Percentiles rank a stretch among this genome's conserved stretches.
These are phyloP conservation scores for Sclerospora graminicola DNA, from an alignment of 352 stramenopile genomes.

Conservation along the genomic window DNA sequence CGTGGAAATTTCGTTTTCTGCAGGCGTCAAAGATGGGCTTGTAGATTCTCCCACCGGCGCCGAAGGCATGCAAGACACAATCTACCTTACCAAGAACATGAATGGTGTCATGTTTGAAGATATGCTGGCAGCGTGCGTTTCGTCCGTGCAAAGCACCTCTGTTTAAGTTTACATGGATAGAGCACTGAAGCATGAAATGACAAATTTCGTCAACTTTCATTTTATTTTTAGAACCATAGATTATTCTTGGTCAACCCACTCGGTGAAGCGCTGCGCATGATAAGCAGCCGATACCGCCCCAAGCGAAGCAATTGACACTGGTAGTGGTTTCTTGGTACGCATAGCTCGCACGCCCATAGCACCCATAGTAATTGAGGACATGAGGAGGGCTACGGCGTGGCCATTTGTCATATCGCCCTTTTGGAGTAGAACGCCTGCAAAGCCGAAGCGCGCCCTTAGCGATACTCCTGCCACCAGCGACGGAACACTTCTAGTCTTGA, in stretches of 20 bases:
- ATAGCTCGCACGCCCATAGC: constrained; percentile 79
- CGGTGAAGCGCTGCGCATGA: constrained; percentile 66
- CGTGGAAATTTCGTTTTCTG: constrained; percentile 80
- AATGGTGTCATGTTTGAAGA: constrained; percentile 84
- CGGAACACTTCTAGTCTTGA: constrained; percentile 68
- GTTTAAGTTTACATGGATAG: neutral
- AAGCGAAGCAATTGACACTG: constrained; percentile 62
- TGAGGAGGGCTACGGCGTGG: constrained; percentile 66
- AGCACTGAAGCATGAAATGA: constrained; percentile 14
- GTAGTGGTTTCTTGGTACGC: constrained; percentile 57
- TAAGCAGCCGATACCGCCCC: constrained; percentile 73
- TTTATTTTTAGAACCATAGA: neutral
- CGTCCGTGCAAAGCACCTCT: constrained; percentile 47
- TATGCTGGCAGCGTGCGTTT: constrained; percentile 78
- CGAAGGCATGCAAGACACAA: constrained; percentile 46
- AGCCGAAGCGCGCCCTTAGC: constrained; percentile 67
- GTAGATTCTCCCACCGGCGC: constrained; percentile 2
- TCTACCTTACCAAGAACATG: constrained; percentile 83
- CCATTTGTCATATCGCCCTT: constrained; percentile 75
- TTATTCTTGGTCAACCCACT: constrained; percentile 82
- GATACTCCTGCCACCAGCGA: constrained; percentile 74
- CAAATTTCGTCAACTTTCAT: neutral
- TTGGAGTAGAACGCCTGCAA: constrained; percentile 72
- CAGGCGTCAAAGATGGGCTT: constrained; percentile 47
- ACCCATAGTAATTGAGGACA: constrained; percentile 79